Conservation (phyloP, 2,329 filamentous ascomycete species). For the Aspergillus calidoustus region DNA sequence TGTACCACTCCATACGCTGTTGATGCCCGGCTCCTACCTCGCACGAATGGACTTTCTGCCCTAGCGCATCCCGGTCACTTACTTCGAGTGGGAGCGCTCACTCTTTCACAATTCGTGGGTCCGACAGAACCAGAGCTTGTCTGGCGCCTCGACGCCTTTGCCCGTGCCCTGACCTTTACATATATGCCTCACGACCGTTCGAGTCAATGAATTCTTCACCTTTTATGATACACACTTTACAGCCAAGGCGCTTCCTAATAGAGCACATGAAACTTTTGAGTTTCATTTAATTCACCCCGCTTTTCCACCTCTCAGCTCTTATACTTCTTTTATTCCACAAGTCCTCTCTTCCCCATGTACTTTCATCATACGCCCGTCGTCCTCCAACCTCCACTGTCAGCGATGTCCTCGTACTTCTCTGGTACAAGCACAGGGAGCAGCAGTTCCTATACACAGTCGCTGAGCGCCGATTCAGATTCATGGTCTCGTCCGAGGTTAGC, state of each 20-base stretch:
- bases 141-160: slow-evolving; percentile 21
- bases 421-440: slow-evolving; percentile 31
- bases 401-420: slow-evolving; percentile 39
- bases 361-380: slow-evolving; percentile 38
- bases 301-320: slow-evolving; percentile 3
- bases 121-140: slow-evolving; percentile 24
- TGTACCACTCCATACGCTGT: slow-evolving; percentile 19
- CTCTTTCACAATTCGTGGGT: slow-evolving; percentile 21
- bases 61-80: slow-evolving; percentile 19
- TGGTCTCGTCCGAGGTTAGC: slow-evolving; percentile 44
- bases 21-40: slow-evolving; percentile 23
- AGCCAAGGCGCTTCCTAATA: slow-evolving; percentile 6
- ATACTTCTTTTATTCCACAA: slow-evolving; percentile 9
- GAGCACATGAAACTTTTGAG: not conserved
- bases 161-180: slow-evolving; percentile 19
- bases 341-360: slow-evolving; percentile 15
- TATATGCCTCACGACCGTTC: slow-evolving; percentile 16
- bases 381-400: slow-evolving; percentile 33
- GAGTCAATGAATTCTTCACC: not conserved
- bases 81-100: slow-evolving; percentile 11
- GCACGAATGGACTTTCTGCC: slow-evolving; percentile 22
- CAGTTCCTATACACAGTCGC: slow-evolving; percentile 35
- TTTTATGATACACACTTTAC: slow-evolving; percentile 17
- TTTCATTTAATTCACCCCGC: slow-evolving; percentile 1
- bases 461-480: slow-evolving; percentile 37